Evolutionary conservation across 495 filamentous ascomycete species (phyloP).

Genomic region (Cercophora sp.): DNA sequence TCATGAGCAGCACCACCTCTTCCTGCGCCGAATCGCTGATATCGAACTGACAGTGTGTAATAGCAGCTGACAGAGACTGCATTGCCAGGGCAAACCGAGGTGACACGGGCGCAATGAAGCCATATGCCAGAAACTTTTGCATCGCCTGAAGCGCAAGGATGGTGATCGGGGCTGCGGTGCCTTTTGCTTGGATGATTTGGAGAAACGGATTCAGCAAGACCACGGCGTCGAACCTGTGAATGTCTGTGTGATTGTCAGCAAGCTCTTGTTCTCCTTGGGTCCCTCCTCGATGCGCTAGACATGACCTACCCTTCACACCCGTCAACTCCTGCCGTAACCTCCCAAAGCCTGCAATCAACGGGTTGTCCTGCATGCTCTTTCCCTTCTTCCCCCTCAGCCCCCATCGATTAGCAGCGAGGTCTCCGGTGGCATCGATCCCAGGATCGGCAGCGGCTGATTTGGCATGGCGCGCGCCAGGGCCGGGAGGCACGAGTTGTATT

Average conservation of each 20-base stretch:
- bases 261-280: no score
- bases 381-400: constrained; percentile 94
- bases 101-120: constrained; percentile 76
- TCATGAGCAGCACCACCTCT: constrained; percentile 89
- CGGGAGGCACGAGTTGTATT: constrained; percentile 44
- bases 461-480: constrained; percentile 34
- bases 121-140: constrained; percentile 95
- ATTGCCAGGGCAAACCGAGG: constrained; percentile 85
- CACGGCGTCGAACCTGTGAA: constrained; percentile 83
- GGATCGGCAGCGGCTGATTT: constrained; percentile 24
- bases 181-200: constrained; percentile 94
- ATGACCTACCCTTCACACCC: constrained; percentile 69
- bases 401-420: constrained; percentile 62
- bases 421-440: constrained; percentile 29
- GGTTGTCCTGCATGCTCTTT: constrained; percentile 97
- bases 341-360: constrained; percentile 92
- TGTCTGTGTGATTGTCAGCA: constrained; percentile 53
- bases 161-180: constrained; percentile 93
- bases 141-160: constrained; percentile 92
- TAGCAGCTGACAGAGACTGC: constrained; percentile 90
- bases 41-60: constrained; percentile 97
- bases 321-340: constrained; percentile 83
- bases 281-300: neutral
- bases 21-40: constrained; percentile 91
- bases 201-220: constrained; percentile 91